Base-by-base conservation (phyloP, 768 basidiomycete genomes). In the Termitomyces sp. region DNA sequence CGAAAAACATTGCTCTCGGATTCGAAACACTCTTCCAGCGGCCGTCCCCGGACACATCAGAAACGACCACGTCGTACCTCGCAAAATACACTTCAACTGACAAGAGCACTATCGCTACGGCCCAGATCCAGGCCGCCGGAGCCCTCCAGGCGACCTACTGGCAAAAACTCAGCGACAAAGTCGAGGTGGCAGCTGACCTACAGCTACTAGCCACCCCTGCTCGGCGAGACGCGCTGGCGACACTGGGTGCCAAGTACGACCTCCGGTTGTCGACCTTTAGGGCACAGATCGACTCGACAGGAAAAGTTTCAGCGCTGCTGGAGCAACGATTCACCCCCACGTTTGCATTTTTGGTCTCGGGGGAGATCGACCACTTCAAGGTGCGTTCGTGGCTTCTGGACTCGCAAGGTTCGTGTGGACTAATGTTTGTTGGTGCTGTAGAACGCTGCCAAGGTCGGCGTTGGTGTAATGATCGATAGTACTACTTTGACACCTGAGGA, bases 291-390 rank as follows among this genome's bases (percentile, higher is more conserved):
- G 97, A 98, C 69, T 94, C 91, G 53, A 89, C 89, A 27, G 95
- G 96, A 45, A 99, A 98, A 74, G 91, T 98, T 30, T 91, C 93
- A 47, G 95, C 95, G 61, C 73, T 95, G 66, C 84, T 98, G 22
- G 97, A 99, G 74, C 96, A 98, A 74, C 85, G 95, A 54, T 94
- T 98, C 71, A 92, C 93, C 13, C 97, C 97, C 4, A 86, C 92
- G 9, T 98, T 99, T 69, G 86, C 93, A 14, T 97, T 99, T 82
- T 72, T 95, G 65, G 86, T 99, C 46, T 84, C 93, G 18, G 97
- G 97, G 10, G 97, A 99, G 80, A 94, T 99, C 64, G 97, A 99
- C 72, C 97, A 99, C 82, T 89, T 93, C 80, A 98, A 95, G 87
- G 95, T 93, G 65, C 61, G 75, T 57, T 56, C 7, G 5, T 4